Evolutionary conservation across 108 stramenopile genomes (phyloP), one percentile per base, ranked within the genome.

Genomic region (Mayamaea pseudoterrestris): DNA sequence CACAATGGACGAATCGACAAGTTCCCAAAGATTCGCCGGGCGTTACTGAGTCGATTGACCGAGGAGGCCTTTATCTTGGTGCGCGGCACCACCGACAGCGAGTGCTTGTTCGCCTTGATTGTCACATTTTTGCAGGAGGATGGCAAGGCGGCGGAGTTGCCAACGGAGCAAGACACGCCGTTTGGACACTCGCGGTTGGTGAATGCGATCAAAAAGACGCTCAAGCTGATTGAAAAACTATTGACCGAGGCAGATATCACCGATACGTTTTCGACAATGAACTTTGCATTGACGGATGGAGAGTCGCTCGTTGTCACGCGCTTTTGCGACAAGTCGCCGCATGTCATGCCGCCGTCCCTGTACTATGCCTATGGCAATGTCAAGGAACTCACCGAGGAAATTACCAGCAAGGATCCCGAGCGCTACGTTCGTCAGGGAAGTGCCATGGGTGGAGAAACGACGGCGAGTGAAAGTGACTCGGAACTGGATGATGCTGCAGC

Each of bases 231-330:
- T 27, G 28, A 30, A 5, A 37, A 35, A n/a, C 28, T 59, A 22
- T 35, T 39, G 8, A 45, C 53, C 13, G 57, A 35, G 5, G 50
- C 37, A 13, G 42, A 31, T 14, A 25, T 49, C 41, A 9, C 16
- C 2, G 41, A 48, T 1, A 27, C 36, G 8, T 36, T 31, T 21
- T 40, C 35, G 5, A 34, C 58, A 22, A 40, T 55, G 37, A 75
- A 75, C 30, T 70, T 75, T 44, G 39, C 50, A 31, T 35, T 70
- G 27, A 47, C 63, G 8, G 74, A 75, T 56, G 74, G 74, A 35
- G 58, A 46, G 28, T 31, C 57, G 4, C 34, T 75, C 37, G 50
- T 67, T 6, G 57, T 52, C 30, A 60, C 74, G 11, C 64, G 68
- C 9, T 73, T 49, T 31, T 73, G 68, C 47, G 62, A 63, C 48